These are phyloP conservation scores for Aurantiochytrium sp. DNA, from an alignment of 108 stramenopile genomes.

Conservation along the genomic window DNA sequence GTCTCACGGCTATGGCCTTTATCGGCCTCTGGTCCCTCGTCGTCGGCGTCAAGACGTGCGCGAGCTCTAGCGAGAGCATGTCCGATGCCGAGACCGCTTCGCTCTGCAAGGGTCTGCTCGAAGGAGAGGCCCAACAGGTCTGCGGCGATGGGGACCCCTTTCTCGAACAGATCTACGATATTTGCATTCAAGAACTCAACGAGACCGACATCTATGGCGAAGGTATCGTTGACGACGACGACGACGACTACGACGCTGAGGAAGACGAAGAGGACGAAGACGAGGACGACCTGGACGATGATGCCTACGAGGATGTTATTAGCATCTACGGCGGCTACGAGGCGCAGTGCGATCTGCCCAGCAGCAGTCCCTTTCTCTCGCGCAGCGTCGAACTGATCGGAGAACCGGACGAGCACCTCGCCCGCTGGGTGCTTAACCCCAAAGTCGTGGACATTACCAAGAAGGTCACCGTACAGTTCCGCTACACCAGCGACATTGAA, in stretches of 20 bases:
- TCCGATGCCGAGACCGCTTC: neutral
- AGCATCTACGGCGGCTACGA: neutral
- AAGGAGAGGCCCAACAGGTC: neutral
- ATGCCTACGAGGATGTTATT: neutral
- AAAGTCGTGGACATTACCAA: neutral
- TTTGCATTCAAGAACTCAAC: neutral
- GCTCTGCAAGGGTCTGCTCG: neutral
- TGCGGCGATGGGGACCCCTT: neutral
- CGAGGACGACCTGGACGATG: neutral
- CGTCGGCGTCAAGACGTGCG: neutral
- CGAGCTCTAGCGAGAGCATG: neutral
- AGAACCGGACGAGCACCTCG: neutral
- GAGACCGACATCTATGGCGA: neutral
- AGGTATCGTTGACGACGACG: neutral
- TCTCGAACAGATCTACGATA: neutral
- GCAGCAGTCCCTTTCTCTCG: neutral
- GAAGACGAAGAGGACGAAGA: neutral
- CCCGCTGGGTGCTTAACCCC: neutral
- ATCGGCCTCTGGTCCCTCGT: neutral
- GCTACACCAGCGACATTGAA: neutral
- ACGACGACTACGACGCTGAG: neutral
- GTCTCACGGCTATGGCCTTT: neutral
- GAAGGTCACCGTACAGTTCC: neutral
- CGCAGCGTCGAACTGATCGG: neutral
- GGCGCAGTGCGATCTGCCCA: neutral